A percentile compares a stretch with the other conserved stretches of the same genome.
Evolutionary conservation across 2,329 filamentous ascomycete genomes (phyloP).

Genomic region (Diaporthe vaccinii): DNA sequence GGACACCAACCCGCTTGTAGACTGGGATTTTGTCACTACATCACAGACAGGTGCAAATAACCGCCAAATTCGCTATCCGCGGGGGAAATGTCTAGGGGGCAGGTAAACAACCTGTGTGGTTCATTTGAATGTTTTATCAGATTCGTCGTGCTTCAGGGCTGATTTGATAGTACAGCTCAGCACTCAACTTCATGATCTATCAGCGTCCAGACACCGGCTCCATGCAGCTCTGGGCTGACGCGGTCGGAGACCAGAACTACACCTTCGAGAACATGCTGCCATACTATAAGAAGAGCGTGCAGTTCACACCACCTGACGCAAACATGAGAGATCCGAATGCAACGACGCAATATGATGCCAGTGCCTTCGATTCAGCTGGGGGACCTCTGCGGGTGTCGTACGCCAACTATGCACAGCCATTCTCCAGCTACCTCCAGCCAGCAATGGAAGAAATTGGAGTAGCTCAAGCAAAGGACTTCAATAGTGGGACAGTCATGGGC

Average conservation of each 20-base stretch:
- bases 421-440: slow-evolving; percentile 7
- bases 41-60: slow-evolving; percentile 19
- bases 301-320: slow-evolving; percentile 8
- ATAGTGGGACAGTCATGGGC: background rate
- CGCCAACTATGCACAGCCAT: slow-evolving; percentile 15
- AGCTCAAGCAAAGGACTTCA: slow-evolving; percentile 3
- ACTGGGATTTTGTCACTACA: slow-evolving; percentile 25
- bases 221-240: slow-evolving; percentile 9
- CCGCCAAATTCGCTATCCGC: background rate
- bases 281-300: slow-evolving; percentile 9
- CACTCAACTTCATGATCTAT: slow-evolving; percentile 20
- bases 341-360: background rate
- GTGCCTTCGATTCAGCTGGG: background rate
- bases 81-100: background rate
- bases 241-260: slow-evolving; percentile 14
- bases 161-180: background rate
- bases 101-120: background rate
- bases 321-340: background rate
- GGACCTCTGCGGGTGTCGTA: slow-evolving; percentile 15
- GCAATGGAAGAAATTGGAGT: slow-evolving; percentile 4
- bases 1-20: slow-evolving; percentile 1
- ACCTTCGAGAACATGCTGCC: slow-evolving; percentile 26
- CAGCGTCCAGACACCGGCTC: slow-evolving; percentile 9
- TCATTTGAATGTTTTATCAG: background rate
- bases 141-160: background rate